Evolutionary conservation across 2,329 filamentous ascomycete genomes (phyloP).

Genomic region (Diaporthe longicolla): DNA sequence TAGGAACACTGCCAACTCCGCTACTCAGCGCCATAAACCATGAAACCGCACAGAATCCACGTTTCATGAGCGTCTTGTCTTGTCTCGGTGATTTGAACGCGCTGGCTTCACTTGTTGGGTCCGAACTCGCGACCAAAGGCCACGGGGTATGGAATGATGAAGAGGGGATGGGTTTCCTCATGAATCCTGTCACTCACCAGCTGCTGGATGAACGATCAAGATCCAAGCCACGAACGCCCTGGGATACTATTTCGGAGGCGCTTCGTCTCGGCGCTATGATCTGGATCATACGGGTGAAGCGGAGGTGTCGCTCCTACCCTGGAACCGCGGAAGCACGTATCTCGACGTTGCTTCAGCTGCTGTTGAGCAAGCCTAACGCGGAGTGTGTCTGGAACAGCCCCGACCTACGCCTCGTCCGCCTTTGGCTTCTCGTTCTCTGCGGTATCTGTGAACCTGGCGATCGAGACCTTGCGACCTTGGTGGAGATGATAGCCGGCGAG

Average conservation of each 20-base stretch:
- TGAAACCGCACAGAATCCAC: background rate
- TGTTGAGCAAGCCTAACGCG: background rate
- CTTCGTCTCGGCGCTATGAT: slow-evolving; percentile 5
- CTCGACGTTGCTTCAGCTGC: background rate
- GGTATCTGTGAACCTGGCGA: slow-evolving; percentile 6
- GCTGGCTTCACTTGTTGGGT: background rate
- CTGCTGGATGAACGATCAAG: background rate
- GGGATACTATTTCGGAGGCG: background rate
- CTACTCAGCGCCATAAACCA: background rate
- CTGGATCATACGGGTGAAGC: slow-evolving; percentile 20
- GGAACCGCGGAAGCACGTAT: slow-evolving; percentile 6
- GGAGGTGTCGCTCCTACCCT: slow-evolving; percentile 5
- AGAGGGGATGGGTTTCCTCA: background rate
- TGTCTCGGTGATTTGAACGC: background rate
- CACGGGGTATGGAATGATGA: slow-evolving; percentile 6
- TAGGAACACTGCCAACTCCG: background rate
- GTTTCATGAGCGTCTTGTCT: background rate
- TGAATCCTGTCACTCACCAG: slow-evolving; percentile 11
- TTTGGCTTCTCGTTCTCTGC: slow-evolving; percentile 22
- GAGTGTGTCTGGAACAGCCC: background rate
- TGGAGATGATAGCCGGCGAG: background rate
- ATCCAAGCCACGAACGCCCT: background rate
- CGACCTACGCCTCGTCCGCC: background rate
- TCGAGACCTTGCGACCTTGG: background rate
- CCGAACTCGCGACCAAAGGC: background rate